Percentiles rank a stretch among this genome's conserved stretches.
Evolutionary conservation across 345 rosid genomes (phyloP).

Genomic region (Aethionema arabicum): DNA sequence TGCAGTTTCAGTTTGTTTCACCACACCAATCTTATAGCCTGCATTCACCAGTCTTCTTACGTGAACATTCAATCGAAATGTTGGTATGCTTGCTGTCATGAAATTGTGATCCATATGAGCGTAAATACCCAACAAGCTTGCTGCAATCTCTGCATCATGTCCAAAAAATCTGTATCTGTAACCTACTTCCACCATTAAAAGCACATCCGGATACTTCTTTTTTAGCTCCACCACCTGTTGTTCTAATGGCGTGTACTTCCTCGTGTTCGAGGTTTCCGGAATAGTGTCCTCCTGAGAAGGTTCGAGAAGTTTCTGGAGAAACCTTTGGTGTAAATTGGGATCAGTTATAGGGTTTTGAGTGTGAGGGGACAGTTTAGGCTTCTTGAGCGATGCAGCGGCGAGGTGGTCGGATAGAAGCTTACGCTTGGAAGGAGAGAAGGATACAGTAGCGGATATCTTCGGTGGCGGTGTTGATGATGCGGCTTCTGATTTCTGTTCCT

Average conservation of each 20-base stretch:
- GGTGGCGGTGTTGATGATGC: conserved; percentile 41
- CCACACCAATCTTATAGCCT: conserved; percentile 90
- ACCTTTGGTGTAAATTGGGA: conserved; percentile 50
- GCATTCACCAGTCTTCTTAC: conserved; percentile 82
- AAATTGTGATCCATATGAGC: conserved; percentile 80
- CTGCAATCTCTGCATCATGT: conserved; percentile 78
- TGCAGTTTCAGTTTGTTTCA: conserved; percentile 95
- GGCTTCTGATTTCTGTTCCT: conserved; percentile 29
- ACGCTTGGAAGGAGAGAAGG: conserved; percentile 75
- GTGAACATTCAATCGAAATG: conserved; percentile 78
- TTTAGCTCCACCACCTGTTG: conserved; percentile 79
- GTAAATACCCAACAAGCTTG: conserved; percentile 70
- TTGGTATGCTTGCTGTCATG: conserved; percentile 90
- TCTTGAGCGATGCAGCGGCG: conserved; percentile 42
- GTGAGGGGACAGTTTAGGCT: conserved; percentile 55
- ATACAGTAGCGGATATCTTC: conserved; percentile 62
- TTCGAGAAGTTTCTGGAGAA: conserved; percentile 42
- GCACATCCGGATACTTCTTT: conserved; percentile 60
- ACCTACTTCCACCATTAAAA: conserved; percentile 93
- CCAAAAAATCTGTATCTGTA: conserved; percentile 93
- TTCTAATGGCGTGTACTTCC: conserved; percentile 79
- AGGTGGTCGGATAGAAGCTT: conserved; percentile 61
- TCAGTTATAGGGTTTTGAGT: conserved; percentile 47
- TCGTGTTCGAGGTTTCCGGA: conserved; percentile 20
- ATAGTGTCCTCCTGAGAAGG: conserved; percentile 19